Conservation (phyloP, 139 green algal species). For the Chlamydomonas applanata region DNA sequence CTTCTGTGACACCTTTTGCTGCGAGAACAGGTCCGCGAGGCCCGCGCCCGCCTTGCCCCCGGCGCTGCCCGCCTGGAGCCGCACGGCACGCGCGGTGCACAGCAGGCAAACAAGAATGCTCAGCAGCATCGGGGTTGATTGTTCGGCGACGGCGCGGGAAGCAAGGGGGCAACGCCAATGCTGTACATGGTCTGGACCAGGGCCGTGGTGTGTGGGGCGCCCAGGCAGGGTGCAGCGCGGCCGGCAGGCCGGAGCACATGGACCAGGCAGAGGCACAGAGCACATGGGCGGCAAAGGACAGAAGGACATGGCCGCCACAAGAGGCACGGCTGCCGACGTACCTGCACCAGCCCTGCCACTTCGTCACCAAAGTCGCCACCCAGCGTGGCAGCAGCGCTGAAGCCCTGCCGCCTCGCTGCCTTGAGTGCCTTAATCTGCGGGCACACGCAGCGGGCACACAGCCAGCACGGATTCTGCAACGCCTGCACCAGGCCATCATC, state of each 20-base stretch:
- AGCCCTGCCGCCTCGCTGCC: not conserved
- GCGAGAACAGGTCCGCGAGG: conserved; percentile 53
- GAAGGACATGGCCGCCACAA: not conserved
- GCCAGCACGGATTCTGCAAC: no score
- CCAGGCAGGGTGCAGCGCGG: no score
- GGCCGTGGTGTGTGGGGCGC: no score
- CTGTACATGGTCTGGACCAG: no score
- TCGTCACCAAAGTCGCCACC: conserved; percentile 95
- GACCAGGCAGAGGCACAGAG: not conserved
- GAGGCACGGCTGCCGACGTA: not conserved
- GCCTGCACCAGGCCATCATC: no score
- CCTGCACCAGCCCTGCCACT: conserved; percentile 77
- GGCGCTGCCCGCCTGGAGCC: no score
- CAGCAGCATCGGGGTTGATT: no score
- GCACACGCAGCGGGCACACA: no score
- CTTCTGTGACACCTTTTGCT: conserved; percentile 56
- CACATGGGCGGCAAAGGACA: not conserved
- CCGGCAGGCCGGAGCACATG: not conserved
- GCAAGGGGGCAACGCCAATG: no score
- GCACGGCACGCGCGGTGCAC: no score
- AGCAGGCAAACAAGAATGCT: no score
- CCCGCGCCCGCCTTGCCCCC: conserved; percentile 17
- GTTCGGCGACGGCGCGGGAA: no score
- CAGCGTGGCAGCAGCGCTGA: conserved; percentile 35
- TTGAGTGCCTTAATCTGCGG: not conserved